A percentile compares a stretch with the other conserved stretches of the same genome.
Conservation (phyloP, 495 filamentous ascomycete species). For the Aspergillus homomorphus region DNA sequence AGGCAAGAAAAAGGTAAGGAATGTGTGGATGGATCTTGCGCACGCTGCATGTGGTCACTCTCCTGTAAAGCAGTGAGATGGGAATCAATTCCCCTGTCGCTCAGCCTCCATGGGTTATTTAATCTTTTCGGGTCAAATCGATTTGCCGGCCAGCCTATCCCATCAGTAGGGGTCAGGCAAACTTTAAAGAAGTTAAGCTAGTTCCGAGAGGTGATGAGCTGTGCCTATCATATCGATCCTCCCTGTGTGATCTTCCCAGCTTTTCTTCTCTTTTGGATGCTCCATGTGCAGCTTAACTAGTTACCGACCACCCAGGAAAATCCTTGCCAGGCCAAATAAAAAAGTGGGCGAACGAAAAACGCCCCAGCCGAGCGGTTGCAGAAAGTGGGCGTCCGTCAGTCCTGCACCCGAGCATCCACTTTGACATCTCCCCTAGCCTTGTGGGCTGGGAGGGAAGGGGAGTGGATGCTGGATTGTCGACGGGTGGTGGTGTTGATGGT, state of each 20-base stretch:
- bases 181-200: constrained; percentile 13
- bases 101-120: constrained; percentile 1
- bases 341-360: constrained; percentile 9
- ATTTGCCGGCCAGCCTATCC: not conserved
- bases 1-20: not conserved
- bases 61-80: not conserved
- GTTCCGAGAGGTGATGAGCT: constrained; percentile 10
- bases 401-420: constrained; percentile 2
- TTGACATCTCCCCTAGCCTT: constrained; percentile 4
- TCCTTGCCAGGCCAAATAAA: not conserved
- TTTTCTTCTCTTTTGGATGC: not conserved
- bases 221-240: constrained; percentile 15
- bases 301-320: not conserved
- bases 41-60: constrained; percentile 5
- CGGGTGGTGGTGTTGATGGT: not conserved
- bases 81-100: constrained; percentile 4
- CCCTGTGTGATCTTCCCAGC: constrained; percentile 5
- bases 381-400: constrained; percentile 11
- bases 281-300: not conserved
- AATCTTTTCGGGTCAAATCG: not conserved
- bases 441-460: not conserved
- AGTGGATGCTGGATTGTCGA: not conserved
- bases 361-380: constrained; percentile 19
- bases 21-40: constrained; percentile 4
- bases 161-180: not conserved